These are phyloP conservation scores for Suillus brevipes DNA, from an alignment of 768 basidiomycete genomes.

Conservation along the genomic window DNA sequence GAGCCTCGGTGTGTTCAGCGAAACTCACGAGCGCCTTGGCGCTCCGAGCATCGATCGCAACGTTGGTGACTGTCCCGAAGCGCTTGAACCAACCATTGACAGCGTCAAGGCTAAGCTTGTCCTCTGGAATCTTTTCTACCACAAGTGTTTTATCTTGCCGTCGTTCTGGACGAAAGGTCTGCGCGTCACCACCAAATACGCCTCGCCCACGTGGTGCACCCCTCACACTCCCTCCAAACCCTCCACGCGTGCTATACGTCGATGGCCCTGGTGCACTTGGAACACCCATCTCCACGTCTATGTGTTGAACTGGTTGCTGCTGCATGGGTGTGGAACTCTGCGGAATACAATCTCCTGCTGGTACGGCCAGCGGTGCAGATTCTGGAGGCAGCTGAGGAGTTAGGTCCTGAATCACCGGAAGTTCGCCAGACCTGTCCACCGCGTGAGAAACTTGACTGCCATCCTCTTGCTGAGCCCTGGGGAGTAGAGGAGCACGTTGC, in stretches of 20 bases:
- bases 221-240: slow-evolving; percentile 40
- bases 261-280: slow-evolving; percentile 26
- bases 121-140: slow-evolving; percentile 91
- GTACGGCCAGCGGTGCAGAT: slow-evolving; percentile 25
- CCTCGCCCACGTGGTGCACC: slow-evolving; percentile 52
- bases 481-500: slow-evolving; percentile 57
- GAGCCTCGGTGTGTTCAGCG: slow-evolving; percentile 77
- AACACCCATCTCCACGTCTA: slow-evolving; percentile 39
- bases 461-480: slow-evolving; percentile 56
- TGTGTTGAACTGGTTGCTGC: slow-evolving; percentile 23
- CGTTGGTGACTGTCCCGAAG: slow-evolving; percentile 90
- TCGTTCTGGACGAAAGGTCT: slow-evolving; percentile 65
- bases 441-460: slow-evolving; percentile 41
- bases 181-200: slow-evolving; percentile 63
- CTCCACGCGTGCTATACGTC: slow-evolving; percentile 19
- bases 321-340: slow-evolving; percentile 1
- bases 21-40: slow-evolving; percentile 90
- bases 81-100: slow-evolving; percentile 90
- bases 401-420: slow-evolving; percentile 82
- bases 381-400: slow-evolving; percentile 54
- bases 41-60: slow-evolving; percentile 75
- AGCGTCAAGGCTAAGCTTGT: slow-evolving; percentile 72
- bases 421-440: slow-evolving; percentile 59
- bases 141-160: slow-evolving; percentile 81
- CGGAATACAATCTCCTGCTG: slow-evolving; percentile 19